A percentile compares a stretch with the other conserved stretches of the same genome.
Conservation (phyloP, 2,329 filamentous ascomycete genomes). For the Triangularia verruculosa region DNA sequence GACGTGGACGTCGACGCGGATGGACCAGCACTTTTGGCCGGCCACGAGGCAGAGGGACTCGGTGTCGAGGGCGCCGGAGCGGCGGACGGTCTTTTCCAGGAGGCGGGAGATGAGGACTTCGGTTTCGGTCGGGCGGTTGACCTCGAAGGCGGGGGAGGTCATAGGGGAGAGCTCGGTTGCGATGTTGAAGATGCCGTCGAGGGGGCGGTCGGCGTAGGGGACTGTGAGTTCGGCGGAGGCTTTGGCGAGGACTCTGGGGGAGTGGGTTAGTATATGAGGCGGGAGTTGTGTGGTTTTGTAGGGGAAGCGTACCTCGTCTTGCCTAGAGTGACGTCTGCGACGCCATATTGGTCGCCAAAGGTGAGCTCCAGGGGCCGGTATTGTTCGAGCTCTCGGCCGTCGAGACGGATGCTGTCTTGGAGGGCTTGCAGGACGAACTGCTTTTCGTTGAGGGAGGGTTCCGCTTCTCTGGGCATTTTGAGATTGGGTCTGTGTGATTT, state of each 20-base stretch:
- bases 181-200: constrained; percentile 94
- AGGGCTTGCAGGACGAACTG: constrained; percentile 83
- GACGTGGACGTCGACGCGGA: constrained; percentile 89
- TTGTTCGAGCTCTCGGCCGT: constrained; percentile 77
- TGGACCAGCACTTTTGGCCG: constrained; percentile 84
- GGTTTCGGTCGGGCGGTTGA: constrained; percentile 75
- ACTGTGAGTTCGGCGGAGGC: constrained; percentile 86
- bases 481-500: constrained; percentile 7
- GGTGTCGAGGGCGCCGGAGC: constrained; percentile 88
- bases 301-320: constrained; percentile 71
- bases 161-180: constrained; percentile 88
- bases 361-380: constrained; percentile 73
- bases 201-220: constrained; percentile 83
- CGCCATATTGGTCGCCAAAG: constrained; percentile 89
- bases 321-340: constrained; percentile 81
- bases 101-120: constrained; percentile 84
- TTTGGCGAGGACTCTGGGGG: constrained; percentile 66
- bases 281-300: not conserved
- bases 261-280: not conserved
- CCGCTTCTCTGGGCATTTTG: constrained; percentile 86
- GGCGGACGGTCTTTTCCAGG: constrained; percentile 89
- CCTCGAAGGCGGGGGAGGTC: constrained; percentile 85
- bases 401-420: constrained; percentile 74
- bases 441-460: constrained; percentile 85
- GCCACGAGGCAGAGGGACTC: constrained; percentile 94